Conservation (phyloP, 495 filamentous ascomycete species). For the Arthonia radiata region DNA sequence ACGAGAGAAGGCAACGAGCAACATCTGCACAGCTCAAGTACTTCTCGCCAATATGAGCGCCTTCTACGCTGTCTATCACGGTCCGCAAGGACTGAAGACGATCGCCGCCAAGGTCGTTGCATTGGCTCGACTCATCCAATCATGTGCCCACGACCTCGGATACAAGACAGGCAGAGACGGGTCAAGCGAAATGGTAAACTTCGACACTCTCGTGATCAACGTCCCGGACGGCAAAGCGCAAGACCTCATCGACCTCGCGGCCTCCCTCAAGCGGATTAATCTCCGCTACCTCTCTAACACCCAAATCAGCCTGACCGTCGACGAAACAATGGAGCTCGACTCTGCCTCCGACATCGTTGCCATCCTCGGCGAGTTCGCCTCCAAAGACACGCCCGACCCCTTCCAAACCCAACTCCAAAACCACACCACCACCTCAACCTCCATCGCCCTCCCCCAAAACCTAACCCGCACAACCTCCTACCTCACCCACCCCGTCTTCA, state of each 20-base stretch:
- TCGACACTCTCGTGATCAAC: slow-evolving; percentile 62
- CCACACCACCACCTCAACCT: slow-evolving; percentile 82
- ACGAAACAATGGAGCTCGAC: slow-evolving; percentile 40
- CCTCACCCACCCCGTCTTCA: slow-evolving; percentile 88
- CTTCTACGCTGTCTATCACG: slow-evolving; percentile 95
- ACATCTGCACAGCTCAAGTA: slow-evolving; percentile 94
- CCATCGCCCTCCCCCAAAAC: slow-evolving; percentile 27
- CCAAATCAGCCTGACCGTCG: slow-evolving; percentile 42
- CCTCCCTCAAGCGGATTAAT: slow-evolving; percentile 29
- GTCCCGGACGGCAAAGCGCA: slow-evolving; percentile 24
- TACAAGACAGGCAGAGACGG: slow-evolving; percentile 32
- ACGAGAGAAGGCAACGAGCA: slow-evolving; percentile 94
- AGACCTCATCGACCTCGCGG: slow-evolving; percentile 25
- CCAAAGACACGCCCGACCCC: slow-evolving; percentile 61
- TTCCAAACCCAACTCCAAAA: slow-evolving; percentile 90
- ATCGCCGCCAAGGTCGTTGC: slow-evolving; percentile 62
- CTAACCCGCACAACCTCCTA: slow-evolving; percentile 53
- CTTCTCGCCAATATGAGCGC: slow-evolving; percentile 92
- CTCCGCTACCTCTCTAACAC: slow-evolving; percentile 33
- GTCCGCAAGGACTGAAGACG: slow-evolving; percentile 56
- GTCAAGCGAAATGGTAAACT: slow-evolving; percentile 31
- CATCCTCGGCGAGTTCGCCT: slow-evolving; percentile 35
- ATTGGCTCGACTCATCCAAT: slow-evolving; percentile 43
- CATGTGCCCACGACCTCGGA: slow-evolving; percentile 38
- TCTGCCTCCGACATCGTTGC: slow-evolving; percentile 34